Evolutionary conservation across 2,329 filamentous ascomycete genomes (phyloP), one percentile per base, ranked within the genome.

Genomic region (Macrophomina pseudophaseolina): DNA sequence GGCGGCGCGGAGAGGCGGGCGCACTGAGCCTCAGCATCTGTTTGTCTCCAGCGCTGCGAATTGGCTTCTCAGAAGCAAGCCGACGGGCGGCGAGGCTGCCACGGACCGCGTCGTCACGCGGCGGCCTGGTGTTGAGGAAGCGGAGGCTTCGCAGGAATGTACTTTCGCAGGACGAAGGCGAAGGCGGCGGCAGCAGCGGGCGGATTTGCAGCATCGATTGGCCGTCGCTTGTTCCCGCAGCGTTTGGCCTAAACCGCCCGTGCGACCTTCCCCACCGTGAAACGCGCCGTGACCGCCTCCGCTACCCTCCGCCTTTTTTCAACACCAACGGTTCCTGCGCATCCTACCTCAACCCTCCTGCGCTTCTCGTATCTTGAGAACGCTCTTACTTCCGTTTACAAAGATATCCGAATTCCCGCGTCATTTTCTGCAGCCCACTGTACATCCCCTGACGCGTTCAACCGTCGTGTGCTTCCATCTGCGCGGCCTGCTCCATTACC

Each of bases 221-320:
- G 63, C 63, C 38, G 40, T 65, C 42, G 40, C 63, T 65, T 65
- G 51, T n/a, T 28, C 63, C 52, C 40, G 51, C 52, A 14, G 7
- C 42, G n/a, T 6, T 18, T 28, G n/a, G 42, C 38, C 54, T 18
- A 28, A 49, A 32, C n/a, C 58, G 58, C 58, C 58, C 32, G 58
- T 62, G 58, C 58, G 18, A 62, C 58, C n/a, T 14, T 16, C n/a
- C 32, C 44, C 23, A 33, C 44, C 56, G 16, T 62, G 44, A 62
- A 62, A 62, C 58, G 30, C 40, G 28, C 18, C n/a, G 40, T 48
- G 56, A 62, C 58, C 42, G 58, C 58, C 58, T 62, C 32, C 44
- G 44, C 58, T 28, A 38, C 49, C 58, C 58, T 62, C 58, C 18
- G 42, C n/a, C 4, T 33, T 18, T n/a, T 16, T 40, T 62, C 58